Evolutionary conservation across 805 yeast genomes (phyloP), one percentile per base, ranked within the genome.

Genomic region (Starmerella tilneyi): DNA sequence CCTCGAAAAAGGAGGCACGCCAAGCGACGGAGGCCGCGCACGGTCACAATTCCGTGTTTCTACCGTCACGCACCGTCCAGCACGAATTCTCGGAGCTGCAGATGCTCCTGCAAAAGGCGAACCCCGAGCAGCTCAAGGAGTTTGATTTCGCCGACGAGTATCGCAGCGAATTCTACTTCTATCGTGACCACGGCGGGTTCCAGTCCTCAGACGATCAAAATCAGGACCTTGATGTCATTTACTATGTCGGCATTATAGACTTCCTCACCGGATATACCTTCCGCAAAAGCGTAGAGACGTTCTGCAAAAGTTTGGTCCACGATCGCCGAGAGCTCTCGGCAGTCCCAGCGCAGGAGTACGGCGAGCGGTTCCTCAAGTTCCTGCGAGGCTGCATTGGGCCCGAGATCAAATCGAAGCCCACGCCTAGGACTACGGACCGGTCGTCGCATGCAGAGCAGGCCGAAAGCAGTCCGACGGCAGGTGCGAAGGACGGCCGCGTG

Each of bases 231-330:
- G 70, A 75, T 24, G 74, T 80, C 44, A 74, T 89, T 7, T 92
- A 92, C 64, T 92, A 88, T 58, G 66, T 92, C 56, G 98, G 98
- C 8, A 80, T 92, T 30, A 92, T 92, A 52, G 98, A 92, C 60
- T 89, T 95, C 63, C 68, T 92, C 54, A 92, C 98, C 0, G 76
- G 59, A 8, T 64, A 65, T 45, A 59, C 58, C 13, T 63, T 79
- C 19, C 66, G 77, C 53, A 92, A 92, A 61, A 73, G 74, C 51
- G 61, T 86, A 37, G 98, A 92, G 59, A 89, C 97, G 0, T 75
- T 84, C 51, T 81, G 86, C 78, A 74, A 94, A 60, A 72, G 83
- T 13, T 56, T 92, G 21, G 73, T 74, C 29, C 83, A 84, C 58
- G 72, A 78, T 31, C 67, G 88, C 45, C 72, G 71, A 35, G 73